These are phyloP conservation scores for Aureobasidium sp. DNA, from an alignment of 2,329 filamentous ascomycete genomes.

Conservation along the genomic window DNA sequence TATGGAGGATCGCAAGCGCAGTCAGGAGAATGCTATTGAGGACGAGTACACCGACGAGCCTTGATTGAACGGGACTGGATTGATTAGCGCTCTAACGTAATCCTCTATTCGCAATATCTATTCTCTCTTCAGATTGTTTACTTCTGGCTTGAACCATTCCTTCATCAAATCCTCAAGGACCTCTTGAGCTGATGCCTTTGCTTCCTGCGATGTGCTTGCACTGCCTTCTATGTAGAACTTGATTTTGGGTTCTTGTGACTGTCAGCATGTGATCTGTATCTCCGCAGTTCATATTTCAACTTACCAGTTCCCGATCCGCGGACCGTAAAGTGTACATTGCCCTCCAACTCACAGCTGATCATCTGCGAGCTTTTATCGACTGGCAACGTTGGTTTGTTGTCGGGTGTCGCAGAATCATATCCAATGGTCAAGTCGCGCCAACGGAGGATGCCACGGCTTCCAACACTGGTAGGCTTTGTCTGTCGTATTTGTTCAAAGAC, in stretches of 20 bases:
- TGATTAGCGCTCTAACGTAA: neutral
- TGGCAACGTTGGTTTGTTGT: conserved; percentile 49
- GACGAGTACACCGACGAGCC: conserved; percentile 28
- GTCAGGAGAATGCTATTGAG: conserved; percentile 14
- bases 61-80: conserved; percentile 15
- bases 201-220: conserved; percentile 35
- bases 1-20: conserved; percentile 52
- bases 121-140: conserved; percentile 23
- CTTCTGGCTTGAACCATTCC: conserved; percentile 41
- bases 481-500: conserved; percentile 50
- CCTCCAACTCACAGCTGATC: conserved; percentile 55
- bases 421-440: conserved; percentile 59
- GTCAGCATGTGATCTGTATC: neutral
- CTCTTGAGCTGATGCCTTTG: conserved; percentile 38
- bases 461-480: conserved; percentile 23
- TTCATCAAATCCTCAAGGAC: conserved; percentile 40
- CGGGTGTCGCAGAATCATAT: conserved; percentile 49
- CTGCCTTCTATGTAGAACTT: conserved; percentile 52
- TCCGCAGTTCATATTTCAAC: neutral
- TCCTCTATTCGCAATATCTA: neutral
- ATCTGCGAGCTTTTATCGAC: conserved; percentile 54
- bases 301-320: conserved; percentile 50
- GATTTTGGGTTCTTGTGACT: conserved; percentile 52
- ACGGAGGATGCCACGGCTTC: conserved; percentile 45
- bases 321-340: conserved; percentile 51